Evolutionary conservation across 2,329 filamentous ascomycete genomes (phyloP).

Genomic region (Xylariomycetidae sp.): DNA sequence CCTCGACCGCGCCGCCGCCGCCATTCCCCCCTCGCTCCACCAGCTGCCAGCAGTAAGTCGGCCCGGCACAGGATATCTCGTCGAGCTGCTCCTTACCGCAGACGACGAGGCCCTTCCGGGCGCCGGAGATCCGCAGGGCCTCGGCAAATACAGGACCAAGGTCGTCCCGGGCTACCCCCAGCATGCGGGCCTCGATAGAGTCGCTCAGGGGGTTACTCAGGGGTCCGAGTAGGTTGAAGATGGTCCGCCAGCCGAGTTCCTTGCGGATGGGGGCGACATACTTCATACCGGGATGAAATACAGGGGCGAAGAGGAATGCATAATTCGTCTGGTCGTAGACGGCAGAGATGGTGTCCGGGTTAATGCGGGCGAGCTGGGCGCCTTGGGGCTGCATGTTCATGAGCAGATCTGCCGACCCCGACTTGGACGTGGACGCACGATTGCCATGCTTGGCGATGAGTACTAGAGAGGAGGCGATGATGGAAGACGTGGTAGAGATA

Average conservation of each 20-base stretch:
- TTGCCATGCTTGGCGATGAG: conserved; percentile 95
- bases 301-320: conserved; percentile 90
- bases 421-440: conserved; percentile 89
- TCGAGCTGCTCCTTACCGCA: conserved; percentile 94
- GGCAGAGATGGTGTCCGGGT: conserved; percentile 61
- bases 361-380: conserved; percentile 71
- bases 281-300: conserved; percentile 94
- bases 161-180: conserved; percentile 87
- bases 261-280: conserved; percentile 81
- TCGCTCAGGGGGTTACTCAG: conserved; percentile 86
- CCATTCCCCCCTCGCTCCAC: no score
- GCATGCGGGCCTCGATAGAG: conserved; percentile 78
- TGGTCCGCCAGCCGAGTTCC: conserved; percentile 88
- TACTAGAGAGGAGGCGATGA: conserved; percentile 80
- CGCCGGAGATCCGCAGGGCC: conserved; percentile 70
- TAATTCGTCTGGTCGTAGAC: conserved; percentile 85
- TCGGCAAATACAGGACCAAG: conserved; percentile 88
- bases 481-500: conserved; percentile 91
- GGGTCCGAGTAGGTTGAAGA: conserved; percentile 95
- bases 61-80: conserved; percentile 87
- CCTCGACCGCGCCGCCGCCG: conserved; percentile 41
- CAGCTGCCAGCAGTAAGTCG: conserved; percentile 84
- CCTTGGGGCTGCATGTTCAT: conserved; percentile 67
- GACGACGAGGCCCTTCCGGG: conserved; percentile 80
- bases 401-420: conserved; percentile 89